phyloP scores from a whole-genome alignment of 2,329 filamentous ascomycete species.

The Lachnum nothofagi region DNA sequence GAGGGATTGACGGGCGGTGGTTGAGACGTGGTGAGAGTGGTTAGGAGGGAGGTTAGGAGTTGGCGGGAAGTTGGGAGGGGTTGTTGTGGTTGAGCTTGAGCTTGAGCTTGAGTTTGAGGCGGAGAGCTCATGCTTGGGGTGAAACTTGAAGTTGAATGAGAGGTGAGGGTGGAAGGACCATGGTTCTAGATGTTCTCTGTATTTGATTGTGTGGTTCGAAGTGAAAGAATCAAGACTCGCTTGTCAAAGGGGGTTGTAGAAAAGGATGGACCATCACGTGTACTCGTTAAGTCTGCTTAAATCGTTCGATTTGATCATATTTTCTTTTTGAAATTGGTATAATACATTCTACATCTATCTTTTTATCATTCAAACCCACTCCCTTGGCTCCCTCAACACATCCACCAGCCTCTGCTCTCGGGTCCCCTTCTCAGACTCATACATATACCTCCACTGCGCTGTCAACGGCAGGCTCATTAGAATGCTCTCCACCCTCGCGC shows the following conservation, averaged over 20 bases:
- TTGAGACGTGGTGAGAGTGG: constrained; percentile 18
- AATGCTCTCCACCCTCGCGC: constrained; percentile 89
- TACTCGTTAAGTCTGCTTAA: constrained; percentile 1
- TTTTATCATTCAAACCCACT: constrained; percentile 52
- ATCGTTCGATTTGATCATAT: constrained; percentile 2
- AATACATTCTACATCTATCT: constrained; percentile 1
- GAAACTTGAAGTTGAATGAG: too few relatives aligned
- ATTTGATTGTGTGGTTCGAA: too few relatives aligned
- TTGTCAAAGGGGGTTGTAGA: not conserved
- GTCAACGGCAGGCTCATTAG: constrained; percentile 94
- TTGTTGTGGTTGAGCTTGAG: not conserved
- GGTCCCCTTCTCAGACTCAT: constrained; percentile 69
- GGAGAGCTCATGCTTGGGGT: not conserved
- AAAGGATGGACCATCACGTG: constrained; percentile 10
- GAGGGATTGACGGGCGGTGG: not conserved
- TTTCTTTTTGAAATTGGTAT: constrained; percentile 5
- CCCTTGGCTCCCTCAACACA: constrained; percentile 58
- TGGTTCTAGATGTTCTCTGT: too few relatives aligned
- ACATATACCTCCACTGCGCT: constrained; percentile 94
- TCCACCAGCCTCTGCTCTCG: constrained; percentile 77
- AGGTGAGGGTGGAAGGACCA: too few relatives aligned
- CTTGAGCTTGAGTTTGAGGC: not conserved
- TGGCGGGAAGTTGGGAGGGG: constrained; percentile 25
- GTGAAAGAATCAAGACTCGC: not conserved
- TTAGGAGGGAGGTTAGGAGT: constrained; percentile 30